Conservation (phyloP, 306 rosid genomes). For the Pterocarpus santalinus region DNA sequence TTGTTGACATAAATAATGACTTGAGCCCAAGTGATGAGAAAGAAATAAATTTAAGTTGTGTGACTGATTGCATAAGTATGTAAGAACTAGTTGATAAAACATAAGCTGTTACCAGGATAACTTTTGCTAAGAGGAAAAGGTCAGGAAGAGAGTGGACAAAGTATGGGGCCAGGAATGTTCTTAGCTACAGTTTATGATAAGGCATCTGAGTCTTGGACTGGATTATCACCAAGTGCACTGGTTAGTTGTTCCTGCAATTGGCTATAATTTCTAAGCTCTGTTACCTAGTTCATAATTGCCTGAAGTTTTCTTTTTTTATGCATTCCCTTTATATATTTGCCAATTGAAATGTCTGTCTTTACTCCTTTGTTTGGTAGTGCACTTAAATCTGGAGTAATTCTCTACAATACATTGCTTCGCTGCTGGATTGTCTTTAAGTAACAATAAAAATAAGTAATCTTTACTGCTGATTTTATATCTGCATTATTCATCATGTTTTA, state of each 20-base stretch:
- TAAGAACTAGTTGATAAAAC: slow-evolving; percentile 27
- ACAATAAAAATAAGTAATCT: background rate
- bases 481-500: slow-evolving; percentile 23
- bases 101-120: slow-evolving; percentile 62
- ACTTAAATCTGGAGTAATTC: slow-evolving; percentile 22
- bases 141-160: slow-evolving; percentile 60
- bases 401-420: slow-evolving; percentile 24
- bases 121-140: slow-evolving; percentile 72
- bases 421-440: slow-evolving; percentile 22
- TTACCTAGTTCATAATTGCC: slow-evolving; percentile 12
- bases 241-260: slow-evolving; percentile 59
- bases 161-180: slow-evolving; percentile 71
- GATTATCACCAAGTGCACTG: slow-evolving; percentile 67
- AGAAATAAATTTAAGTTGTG: slow-evolving; percentile 78
- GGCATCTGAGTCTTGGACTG: slow-evolving; percentile 93
- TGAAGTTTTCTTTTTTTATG: slow-evolving; percentile 9
- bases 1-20: slow-evolving; percentile 86
- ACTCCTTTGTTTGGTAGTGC: slow-evolving; percentile 9
- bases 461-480: slow-evolving; percentile 10
- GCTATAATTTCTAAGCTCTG: slow-evolving; percentile 31
- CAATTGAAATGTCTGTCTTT: slow-evolving; percentile 18
- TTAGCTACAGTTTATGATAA: slow-evolving; percentile 85
- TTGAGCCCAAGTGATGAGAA: slow-evolving; percentile 64
- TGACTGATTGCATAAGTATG: slow-evolving; percentile 13
- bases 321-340: slow-evolving; percentile 26